Evolutionary conservation across 75 land plant species (phyloP).

Genomic region (Cryptomeria japonica): DNA sequence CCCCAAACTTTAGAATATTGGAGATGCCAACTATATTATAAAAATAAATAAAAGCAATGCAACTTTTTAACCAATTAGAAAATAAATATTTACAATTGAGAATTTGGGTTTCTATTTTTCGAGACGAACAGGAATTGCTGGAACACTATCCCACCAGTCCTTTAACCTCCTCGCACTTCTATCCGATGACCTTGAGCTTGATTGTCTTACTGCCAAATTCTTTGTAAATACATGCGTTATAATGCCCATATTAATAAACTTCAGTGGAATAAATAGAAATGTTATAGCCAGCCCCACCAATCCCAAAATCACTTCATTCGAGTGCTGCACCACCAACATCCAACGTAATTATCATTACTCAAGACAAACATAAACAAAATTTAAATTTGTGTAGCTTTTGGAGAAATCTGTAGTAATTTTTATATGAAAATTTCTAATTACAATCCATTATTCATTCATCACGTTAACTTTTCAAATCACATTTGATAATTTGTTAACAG

Average conservation of each 20-base stretch:
- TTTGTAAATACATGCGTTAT: conserved; percentile 15
- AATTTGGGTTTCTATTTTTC: neutral
- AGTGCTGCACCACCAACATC: conserved; percentile 37
- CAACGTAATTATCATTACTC: neutral
- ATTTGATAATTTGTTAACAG: no score
- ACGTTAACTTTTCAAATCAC: no score
- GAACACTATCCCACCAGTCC: conserved; percentile 86
- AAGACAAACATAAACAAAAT: neutral
- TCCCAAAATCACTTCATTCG: conserved; percentile 33
- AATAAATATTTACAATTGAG: no score
- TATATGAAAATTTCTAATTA: no score
- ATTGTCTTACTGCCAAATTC: conserved; percentile 30
- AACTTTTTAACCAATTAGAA: no score
- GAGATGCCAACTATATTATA: no score
- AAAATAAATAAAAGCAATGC: no score
- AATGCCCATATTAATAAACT: conserved; percentile 32
- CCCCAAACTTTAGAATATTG: no score
- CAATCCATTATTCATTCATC: no score
- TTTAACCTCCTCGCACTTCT: conserved; percentile 40
- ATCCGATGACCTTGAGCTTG: conserved; percentile 6
- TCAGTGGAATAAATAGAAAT: conserved; percentile 50
- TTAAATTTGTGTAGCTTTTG: neutral
- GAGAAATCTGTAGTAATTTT: no score
- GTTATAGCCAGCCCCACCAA: conserved; percentile 27
- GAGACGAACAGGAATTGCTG: conserved; percentile 52